Conservation (phyloP, 192 early-diverging fungal species). For the Coemansia sp. region DNA sequence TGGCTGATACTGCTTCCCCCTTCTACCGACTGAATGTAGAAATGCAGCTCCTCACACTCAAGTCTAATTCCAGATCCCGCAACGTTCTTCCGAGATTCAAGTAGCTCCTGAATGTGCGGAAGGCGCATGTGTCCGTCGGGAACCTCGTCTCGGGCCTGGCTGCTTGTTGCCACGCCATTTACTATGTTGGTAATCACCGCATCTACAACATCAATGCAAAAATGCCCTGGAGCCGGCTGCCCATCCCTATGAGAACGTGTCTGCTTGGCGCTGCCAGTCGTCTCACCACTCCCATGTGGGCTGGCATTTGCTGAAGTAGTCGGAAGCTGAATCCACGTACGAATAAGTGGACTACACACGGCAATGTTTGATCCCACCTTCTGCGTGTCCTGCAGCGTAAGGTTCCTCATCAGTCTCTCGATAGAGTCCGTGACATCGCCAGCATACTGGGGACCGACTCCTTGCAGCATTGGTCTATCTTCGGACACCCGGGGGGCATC, state of each 20-base stretch:
- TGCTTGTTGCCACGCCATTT: slow-evolving; percentile 53
- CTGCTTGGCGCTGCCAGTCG: slow-evolving; percentile 1
- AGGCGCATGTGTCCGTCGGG: slow-evolving; percentile 53
- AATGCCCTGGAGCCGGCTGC: slow-evolving; percentile 35
- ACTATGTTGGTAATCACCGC: slow-evolving; percentile 56
- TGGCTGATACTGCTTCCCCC: slow-evolving; percentile 31
- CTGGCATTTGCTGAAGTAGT: slow-evolving; percentile 10
- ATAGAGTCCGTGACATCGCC: slow-evolving; percentile 37
- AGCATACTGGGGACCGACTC: neutral
- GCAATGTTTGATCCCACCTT: slow-evolving; percentile 43
- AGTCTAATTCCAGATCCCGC: slow-evolving; percentile 48
- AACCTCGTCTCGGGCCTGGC: slow-evolving; percentile 30
- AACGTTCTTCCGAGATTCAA: slow-evolving; percentile 51
- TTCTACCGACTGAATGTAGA: slow-evolving; percentile 41
- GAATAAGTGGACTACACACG: slow-evolving; percentile 50
- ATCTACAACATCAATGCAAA: slow-evolving; percentile 50
- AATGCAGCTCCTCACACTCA: slow-evolving; percentile 41
- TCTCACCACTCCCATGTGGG: neutral
- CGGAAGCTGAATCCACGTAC: slow-evolving; percentile 49
- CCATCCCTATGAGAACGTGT: slow-evolving; percentile 21
- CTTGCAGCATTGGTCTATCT: neutral
- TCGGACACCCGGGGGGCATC: neutral
- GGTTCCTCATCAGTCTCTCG: slow-evolving; percentile 45
- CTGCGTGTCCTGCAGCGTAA: slow-evolving; percentile 27
- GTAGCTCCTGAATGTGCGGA: slow-evolving; percentile 53